A percentile compares a stretch with the other conserved stretches of the same genome.
phyloP scores from a whole-genome alignment of 2,329 filamentous ascomycete species.

The Colletotrichum trifolii region DNA sequence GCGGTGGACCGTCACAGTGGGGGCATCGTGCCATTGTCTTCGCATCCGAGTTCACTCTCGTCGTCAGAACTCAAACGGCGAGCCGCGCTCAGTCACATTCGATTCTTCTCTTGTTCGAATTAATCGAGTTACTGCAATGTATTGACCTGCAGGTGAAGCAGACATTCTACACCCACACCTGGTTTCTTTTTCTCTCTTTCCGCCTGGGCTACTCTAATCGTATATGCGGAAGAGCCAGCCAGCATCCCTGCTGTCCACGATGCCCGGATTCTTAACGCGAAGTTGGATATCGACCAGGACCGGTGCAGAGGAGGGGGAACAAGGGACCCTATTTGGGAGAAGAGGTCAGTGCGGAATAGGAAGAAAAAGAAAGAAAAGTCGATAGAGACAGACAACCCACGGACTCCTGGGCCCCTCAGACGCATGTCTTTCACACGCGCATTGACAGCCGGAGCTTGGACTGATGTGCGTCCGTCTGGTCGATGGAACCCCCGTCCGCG shows the following conservation, averaged over 20 bases:
- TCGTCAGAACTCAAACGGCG: conserved; percentile 1
- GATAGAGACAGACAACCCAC: too few relatives aligned
- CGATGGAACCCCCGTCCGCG: conserved; percentile 16
- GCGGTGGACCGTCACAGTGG: conserved; percentile 26
- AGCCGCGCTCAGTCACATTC: not conserved
- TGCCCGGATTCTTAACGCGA: conserved; percentile 12
- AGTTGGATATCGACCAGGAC: conserved; percentile 19
- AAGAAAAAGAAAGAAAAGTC: conserved; percentile 8
- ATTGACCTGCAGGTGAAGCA: conserved; percentile 16
- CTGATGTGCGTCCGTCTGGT: not conserved
- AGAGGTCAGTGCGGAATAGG: conserved; percentile 1
- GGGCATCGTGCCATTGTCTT: conserved; percentile 9
- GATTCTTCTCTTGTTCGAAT: conserved; percentile 13
- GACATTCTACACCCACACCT: not conserved
- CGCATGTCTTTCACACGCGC: not conserved
- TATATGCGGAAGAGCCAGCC: too few relatives aligned
- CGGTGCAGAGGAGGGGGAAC: not conserved
- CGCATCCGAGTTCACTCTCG: conserved; percentile 8
- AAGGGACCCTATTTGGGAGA: conserved; percentile 3
- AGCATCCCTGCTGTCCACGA: too few relatives aligned
- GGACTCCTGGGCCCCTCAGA: too few relatives aligned
- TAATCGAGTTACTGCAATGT: not conserved
- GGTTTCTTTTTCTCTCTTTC: not conserved
- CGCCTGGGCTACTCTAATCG: too few relatives aligned
- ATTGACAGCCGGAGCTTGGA: conserved; percentile 28